Conservation (phyloP, 352 stramenopile genomes). For the Phytophthora chlamydospora region DNA sequence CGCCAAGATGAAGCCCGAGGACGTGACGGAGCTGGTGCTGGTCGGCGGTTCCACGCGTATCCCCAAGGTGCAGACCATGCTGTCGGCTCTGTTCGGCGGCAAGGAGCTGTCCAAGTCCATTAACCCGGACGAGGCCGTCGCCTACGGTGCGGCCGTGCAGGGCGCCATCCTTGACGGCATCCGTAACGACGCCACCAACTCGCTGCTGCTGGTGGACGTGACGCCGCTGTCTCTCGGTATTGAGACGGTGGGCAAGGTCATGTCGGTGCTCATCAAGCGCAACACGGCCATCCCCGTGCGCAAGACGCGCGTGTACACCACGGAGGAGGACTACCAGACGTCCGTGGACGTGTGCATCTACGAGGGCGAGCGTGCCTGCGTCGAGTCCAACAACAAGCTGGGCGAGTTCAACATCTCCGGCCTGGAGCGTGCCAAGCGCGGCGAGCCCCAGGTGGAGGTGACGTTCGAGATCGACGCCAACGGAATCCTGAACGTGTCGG, state of each 20-base stretch:
- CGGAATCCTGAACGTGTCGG: slow-evolving; percentile 92
- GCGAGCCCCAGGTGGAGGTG: slow-evolving; percentile 91
- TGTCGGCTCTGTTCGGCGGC: slow-evolving; percentile 59
- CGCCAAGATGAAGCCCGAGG: slow-evolving; percentile 70
- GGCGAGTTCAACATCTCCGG: slow-evolving; percentile 92
- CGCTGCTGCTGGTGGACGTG: slow-evolving; percentile 91
- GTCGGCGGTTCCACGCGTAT: slow-evolving; percentile 68
- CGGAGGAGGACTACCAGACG: slow-evolving; percentile 84
- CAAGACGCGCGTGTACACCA: slow-evolving; percentile 79
- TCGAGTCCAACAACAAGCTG: slow-evolving; percentile 94
- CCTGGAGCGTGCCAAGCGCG: slow-evolving; percentile 85
- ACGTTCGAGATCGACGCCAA: slow-evolving; percentile 94
- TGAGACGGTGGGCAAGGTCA: slow-evolving; percentile 89
- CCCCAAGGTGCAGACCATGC: slow-evolving; percentile 68
- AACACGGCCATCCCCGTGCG: slow-evolving; percentile 90
- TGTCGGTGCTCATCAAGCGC: slow-evolving; percentile 89
- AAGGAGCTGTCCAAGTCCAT: slow-evolving; percentile 76
- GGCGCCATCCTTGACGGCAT: slow-evolving; percentile 70
- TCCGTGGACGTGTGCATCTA: slow-evolving; percentile 88
- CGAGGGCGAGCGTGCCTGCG: slow-evolving; percentile 88
- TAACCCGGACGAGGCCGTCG: slow-evolving; percentile 85
- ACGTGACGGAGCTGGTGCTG: slow-evolving; percentile 66
- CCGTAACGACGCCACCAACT: slow-evolving; percentile 83
- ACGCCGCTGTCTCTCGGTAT: slow-evolving; percentile 89
- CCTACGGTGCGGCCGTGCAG: slow-evolving; percentile 75